phyloP scores from a whole-genome alignment of 768 basidiomycete genomes.

The Inosperma sp. region DNA sequence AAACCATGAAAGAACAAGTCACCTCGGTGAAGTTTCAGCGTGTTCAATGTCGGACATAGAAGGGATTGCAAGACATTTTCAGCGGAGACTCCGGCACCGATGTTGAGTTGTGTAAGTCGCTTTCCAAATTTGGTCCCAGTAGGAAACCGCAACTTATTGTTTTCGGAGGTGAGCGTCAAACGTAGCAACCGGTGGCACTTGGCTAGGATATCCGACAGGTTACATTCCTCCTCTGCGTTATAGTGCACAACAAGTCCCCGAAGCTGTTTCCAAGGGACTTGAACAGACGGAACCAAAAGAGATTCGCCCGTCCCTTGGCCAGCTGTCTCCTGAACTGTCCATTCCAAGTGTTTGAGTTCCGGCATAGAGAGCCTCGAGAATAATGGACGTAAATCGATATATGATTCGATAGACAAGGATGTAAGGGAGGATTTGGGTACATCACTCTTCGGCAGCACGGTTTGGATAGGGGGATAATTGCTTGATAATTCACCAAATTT shows the following conservation, averaged over 20 bases:
- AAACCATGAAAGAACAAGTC: no score
- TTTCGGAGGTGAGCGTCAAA: neutral
- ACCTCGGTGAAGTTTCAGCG: no score
- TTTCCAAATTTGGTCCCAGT: no score
- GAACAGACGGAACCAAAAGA: neutral
- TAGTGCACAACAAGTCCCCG: neutral
- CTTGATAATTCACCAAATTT: no score
- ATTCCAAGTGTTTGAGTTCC: neutral
- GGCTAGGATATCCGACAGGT: neutral
- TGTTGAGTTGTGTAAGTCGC: neutral
- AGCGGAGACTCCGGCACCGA: no score
- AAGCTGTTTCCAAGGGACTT: constrained; percentile 1
- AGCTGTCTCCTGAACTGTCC: neutral
- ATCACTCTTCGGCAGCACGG: no score
- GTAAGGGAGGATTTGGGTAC: neutral
- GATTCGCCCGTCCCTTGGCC: neutral
- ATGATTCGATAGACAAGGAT: neutral
- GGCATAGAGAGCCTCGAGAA: neutral
- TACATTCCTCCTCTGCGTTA: neutral
- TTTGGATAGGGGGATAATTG: no score
- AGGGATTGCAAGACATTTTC: no score
- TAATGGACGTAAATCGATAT: neutral
- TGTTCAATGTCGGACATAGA: no score
- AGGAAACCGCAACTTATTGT: neutral
- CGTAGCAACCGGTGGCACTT: neutral